Percentiles rank a stretch among this genome's conserved stretches.
Conservation (phyloP, 306 rosid species). For the Prinsepia uniflora region DNA sequence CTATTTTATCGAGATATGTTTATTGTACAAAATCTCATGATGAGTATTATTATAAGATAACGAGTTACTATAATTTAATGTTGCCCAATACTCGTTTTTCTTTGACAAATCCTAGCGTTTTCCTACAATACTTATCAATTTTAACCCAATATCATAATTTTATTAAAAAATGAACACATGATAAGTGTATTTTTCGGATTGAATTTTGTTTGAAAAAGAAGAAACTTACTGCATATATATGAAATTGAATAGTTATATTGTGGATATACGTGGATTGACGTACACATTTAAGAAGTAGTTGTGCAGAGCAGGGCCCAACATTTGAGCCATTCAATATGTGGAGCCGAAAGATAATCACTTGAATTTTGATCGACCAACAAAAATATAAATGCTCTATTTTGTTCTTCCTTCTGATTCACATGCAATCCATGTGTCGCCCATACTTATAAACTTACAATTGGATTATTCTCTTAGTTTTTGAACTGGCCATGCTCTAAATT, state of each 20-base stretch:
- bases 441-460: conserved; percentile 16
- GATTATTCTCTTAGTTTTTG: conserved; percentile 5
- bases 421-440: conserved; percentile 51
- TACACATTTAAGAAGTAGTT: conserved; percentile 9
- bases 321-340: conserved; percentile 32
- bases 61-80: too few relatives aligned
- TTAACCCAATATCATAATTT: too few relatives aligned
- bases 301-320: conserved; percentile 22
- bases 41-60: too few relatives aligned
- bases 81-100: too few relatives aligned
- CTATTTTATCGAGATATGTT: too few relatives aligned
- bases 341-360: conserved; percentile 23
- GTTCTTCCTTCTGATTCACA: conserved; percentile 30
- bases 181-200: too few relatives aligned
- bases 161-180: too few relatives aligned
- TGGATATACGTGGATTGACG: conserved; percentile 13
- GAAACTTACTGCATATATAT: background rate
- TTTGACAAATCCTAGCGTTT: too few relatives aligned
- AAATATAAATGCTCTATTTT: background rate
- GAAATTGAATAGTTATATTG: background rate
- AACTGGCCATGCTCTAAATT: background rate
- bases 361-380: background rate
- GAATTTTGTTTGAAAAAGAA: background rate
- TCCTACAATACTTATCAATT: too few relatives aligned
- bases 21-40: too few relatives aligned